A percentile compares a stretch with the other conserved stretches of the same genome.
These are phyloP conservation scores for Postia placenta DNA, from an alignment of 768 basidiomycete species.

Conservation along the genomic window DNA sequence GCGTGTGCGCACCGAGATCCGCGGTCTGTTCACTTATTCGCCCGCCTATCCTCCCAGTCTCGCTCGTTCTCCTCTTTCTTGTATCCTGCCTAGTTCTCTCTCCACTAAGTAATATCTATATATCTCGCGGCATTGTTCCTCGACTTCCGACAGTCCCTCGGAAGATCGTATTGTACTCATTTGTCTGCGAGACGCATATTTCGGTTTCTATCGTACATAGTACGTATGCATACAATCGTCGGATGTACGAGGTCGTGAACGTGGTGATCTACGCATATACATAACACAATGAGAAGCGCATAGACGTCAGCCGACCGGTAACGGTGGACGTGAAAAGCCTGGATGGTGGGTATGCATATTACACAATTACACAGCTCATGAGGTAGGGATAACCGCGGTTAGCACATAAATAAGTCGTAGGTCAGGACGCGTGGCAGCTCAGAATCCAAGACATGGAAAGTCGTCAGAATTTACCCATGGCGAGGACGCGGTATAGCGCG, in stretches of 20 bases:
- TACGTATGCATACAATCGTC: conserved; percentile 10
- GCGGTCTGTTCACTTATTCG: conserved; percentile 2
- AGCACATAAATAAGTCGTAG: neutral
- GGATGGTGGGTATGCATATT: neutral
- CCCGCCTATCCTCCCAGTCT: neutral
- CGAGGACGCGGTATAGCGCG: conserved; percentile 61
- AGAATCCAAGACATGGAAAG: neutral
- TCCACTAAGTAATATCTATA: conserved; percentile 5
- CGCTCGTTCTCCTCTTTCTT: conserved; percentile 5
- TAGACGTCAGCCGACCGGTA: neutral
- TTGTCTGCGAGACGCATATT: conserved; percentile 18
- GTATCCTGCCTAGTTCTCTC: conserved; percentile 8
- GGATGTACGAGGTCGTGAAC: conserved; percentile 7
- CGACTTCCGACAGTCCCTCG: conserved; percentile 9
- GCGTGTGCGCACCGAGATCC: conserved; percentile 1
- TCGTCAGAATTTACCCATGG: conserved; percentile 30
- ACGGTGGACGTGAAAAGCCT: neutral
- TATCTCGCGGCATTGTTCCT: conserved; percentile 12
- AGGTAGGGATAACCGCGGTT: neutral
- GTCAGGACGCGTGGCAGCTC: neutral
- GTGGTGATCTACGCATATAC: neutral
- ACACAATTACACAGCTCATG: neutral
- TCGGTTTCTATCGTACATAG: conserved; percentile 10
- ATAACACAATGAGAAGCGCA: neutral
- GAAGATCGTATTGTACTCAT: conserved; percentile 22